Percentiles rank a stretch among this genome's conserved stretches.
Conservation (phyloP, 331 rosid species). For the Pyracantha coccinea region DNA sequence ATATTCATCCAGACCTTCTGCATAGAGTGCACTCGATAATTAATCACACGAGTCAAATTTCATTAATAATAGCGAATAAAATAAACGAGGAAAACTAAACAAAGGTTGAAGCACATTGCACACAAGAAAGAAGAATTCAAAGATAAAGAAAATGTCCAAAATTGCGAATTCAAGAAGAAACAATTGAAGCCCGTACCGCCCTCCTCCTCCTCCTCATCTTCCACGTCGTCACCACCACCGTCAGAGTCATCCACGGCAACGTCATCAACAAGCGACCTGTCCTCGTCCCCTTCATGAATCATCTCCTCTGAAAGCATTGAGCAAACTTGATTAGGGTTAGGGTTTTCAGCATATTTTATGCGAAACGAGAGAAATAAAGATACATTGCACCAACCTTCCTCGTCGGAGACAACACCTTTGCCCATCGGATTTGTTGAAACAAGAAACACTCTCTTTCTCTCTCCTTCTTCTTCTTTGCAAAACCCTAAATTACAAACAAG, state of each 20-base stretch:
- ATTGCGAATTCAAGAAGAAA: neutral
- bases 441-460: too few species aligned
- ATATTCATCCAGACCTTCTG: conserved; percentile 85
- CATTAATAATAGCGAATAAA: neutral
- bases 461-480: too few species aligned
- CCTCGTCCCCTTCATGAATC: conserved; percentile 53
- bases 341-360: neutral
- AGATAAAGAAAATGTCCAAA: neutral
- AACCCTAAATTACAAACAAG: too few species aligned
- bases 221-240: conserved; percentile 18
- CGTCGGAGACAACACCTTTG: conserved; percentile 72
- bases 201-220: conserved; percentile 57
- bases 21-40: neutral
- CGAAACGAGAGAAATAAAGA: too few species aligned
- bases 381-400: conserved; percentile 42
- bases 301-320: conserved; percentile 55
- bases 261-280: conserved; percentile 53
- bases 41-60: neutral
- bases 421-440: conserved; percentile 35
- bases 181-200: conserved; percentile 48
- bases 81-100: neutral
- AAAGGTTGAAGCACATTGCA: neutral
- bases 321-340: neutral
- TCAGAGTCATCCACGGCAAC: conserved; percentile 41
- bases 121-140: too few species aligned